These are phyloP conservation scores for Urtica urens DNA, from an alignment of 306 rosid species.

Conservation along the genomic window DNA sequence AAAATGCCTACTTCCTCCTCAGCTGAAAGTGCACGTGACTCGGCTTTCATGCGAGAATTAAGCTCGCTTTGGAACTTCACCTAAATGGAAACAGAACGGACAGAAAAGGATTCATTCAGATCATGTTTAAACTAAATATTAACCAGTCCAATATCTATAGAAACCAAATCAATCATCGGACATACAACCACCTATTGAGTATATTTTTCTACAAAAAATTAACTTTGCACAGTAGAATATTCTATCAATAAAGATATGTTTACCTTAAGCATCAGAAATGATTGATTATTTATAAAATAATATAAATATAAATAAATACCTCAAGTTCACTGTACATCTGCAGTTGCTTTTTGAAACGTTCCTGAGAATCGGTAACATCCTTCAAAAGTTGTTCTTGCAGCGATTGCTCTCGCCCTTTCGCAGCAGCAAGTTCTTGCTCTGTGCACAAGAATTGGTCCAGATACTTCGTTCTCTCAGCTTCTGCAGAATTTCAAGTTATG, in stretches of 20 bases:
- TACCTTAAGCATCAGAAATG: not conserved
- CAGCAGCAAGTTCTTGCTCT: constrained; percentile 85
- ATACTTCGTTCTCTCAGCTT: constrained; percentile 57
- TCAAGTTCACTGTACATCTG: constrained; percentile 43
- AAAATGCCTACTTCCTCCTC: constrained; percentile 51
- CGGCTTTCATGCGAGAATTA: constrained; percentile 58
- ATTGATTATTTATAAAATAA: not conserved
- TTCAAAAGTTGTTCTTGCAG: constrained; percentile 70
- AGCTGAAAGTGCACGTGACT: constrained; percentile 49
- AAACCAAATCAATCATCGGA: constrained; percentile 5
- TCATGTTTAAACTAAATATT: not conserved
- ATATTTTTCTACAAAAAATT: too few relatives aligned
- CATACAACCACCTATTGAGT: too few relatives aligned
- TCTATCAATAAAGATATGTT: too few relatives aligned
- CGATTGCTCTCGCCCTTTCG: constrained; percentile 65
- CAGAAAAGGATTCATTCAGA: not conserved
- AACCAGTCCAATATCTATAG: not conserved
- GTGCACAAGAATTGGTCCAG: constrained; percentile 45
- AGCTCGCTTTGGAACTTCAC: constrained; percentile 61
- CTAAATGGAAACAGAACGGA: constrained; percentile 26
- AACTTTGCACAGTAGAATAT: too few relatives aligned
- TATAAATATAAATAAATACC: constrained; percentile 21
- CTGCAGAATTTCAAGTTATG: constrained; percentile 23
- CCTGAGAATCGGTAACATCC: constrained; percentile 55
- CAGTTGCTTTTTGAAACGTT: constrained; percentile 48